Conservation (phyloP, 371 early-diverging fungal genomes). For the Mortierella sp. region DNA sequence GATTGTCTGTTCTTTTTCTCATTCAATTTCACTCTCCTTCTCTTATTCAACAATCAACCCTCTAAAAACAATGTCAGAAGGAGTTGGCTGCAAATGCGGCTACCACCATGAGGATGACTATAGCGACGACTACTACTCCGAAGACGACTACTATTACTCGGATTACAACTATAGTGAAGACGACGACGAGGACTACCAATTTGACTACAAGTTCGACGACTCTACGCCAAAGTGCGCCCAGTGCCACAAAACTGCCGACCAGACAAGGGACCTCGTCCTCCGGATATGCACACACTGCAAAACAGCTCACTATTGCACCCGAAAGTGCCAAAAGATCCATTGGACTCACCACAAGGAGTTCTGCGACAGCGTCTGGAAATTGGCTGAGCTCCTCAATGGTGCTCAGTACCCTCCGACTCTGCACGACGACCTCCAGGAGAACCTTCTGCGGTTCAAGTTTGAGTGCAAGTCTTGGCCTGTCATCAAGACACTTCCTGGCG, state of each 20-base stretch:
- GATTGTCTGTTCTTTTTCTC: too few relatives aligned
- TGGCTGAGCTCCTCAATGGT: not conserved
- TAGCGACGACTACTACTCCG: not conserved
- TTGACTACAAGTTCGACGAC: not conserved
- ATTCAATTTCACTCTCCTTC: not conserved
- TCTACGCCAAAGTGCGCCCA: not conserved
- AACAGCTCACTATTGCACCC: constrained; percentile 10
- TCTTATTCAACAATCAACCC: not conserved
- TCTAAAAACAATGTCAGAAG: not conserved
- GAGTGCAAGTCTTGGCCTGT: constrained; percentile 10
- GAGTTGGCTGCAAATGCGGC: not conserved
- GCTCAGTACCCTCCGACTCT: not conserved
- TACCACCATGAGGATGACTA: not conserved
- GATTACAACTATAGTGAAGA: not conserved
- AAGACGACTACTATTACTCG: not conserved
- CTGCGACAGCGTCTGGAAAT: constrained; percentile 1
- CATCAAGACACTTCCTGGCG: not conserved
- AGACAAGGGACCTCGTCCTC: constrained; percentile 2
- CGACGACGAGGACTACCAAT: not conserved
- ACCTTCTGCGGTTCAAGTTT: not conserved
- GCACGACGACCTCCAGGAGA: not conserved
- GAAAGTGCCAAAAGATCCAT: constrained; percentile 20
- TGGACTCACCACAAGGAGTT: constrained; percentile 25
- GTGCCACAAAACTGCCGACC: not conserved
- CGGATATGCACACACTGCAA: constrained; percentile 1